Conservation (phyloP, 2,329 filamentous ascomycete species). For the Whalleya microplaca region DNA sequence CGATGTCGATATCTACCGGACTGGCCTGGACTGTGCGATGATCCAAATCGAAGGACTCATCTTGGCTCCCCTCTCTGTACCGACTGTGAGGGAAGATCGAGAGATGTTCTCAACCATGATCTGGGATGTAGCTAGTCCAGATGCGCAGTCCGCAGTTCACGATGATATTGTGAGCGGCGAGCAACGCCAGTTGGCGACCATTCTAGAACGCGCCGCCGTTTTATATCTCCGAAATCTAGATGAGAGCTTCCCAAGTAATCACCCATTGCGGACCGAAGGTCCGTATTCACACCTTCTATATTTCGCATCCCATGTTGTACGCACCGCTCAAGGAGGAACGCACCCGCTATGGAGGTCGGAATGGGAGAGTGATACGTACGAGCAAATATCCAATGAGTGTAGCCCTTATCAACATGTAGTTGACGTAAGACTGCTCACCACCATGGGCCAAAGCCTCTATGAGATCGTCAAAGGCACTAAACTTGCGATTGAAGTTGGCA, state of each 20-base stretch:
- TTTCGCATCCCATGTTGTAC: slow-evolving; percentile 1
- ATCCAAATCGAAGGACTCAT: slow-evolving; percentile 17
- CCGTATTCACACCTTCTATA: slow-evolving; percentile 1
- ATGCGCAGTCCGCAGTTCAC: background rate
- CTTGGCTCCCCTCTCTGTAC: slow-evolving; percentile 2
- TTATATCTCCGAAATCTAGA: slow-evolving; percentile 4
- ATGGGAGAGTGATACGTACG: too few species aligned
- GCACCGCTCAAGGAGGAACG: too few species aligned
- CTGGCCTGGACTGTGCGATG: background rate
- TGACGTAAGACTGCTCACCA: too few species aligned
- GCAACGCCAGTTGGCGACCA: background rate
- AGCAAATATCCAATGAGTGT: too few species aligned
- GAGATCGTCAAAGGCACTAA: too few species aligned
- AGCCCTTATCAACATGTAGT: too few species aligned
- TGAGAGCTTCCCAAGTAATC: background rate
- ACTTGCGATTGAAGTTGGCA: too few species aligned
- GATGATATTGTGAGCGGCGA: background rate
- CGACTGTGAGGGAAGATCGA: slow-evolving; percentile 9
- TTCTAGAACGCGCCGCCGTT: slow-evolving; percentile 4
- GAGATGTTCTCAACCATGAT: slow-evolving; percentile 7
- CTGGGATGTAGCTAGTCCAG: slow-evolving; percentile 1
- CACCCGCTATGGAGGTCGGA: too few species aligned
- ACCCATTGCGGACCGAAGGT: background rate
- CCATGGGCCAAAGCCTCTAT: too few species aligned
- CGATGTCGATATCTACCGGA: slow-evolving; percentile 9